These are phyloP conservation scores for Begonia fuchsioides DNA, from an alignment of 306 rosid species.

Conservation along the genomic window DNA sequence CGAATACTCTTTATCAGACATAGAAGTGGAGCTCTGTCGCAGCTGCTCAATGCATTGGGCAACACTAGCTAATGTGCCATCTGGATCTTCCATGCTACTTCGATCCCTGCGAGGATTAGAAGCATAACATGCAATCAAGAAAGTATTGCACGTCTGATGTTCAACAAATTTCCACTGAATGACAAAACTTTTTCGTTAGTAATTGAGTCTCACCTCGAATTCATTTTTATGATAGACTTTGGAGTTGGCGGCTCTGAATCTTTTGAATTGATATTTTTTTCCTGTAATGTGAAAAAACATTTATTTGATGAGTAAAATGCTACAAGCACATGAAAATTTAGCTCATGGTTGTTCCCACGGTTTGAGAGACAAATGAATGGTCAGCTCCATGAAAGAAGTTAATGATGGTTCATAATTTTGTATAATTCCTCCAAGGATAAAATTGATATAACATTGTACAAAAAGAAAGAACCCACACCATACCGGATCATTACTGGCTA, in stretches of 20 bases:
- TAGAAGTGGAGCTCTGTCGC: slow-evolving; percentile 73
- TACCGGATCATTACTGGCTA: slow-evolving; percentile 65
- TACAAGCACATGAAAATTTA: too few species aligned
- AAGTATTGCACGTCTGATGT: background rate
- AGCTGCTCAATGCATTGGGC: slow-evolving; percentile 98
- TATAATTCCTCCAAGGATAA: too few species aligned
- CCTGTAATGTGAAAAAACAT: slow-evolving; percentile 31
- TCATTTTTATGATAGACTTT: slow-evolving; percentile 65
- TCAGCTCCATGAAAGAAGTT: too few species aligned
- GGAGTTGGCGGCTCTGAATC: slow-evolving; percentile 97
- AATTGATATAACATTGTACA: too few species aligned
- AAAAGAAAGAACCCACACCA: too few species aligned
- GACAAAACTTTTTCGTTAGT: slow-evolving; percentile 3
- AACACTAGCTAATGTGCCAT: slow-evolving; percentile 97
- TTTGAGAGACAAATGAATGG: too few species aligned
- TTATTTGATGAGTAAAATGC: background rate
- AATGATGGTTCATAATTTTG: too few species aligned
- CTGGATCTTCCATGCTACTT: slow-evolving; percentile 92
- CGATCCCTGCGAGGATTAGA: slow-evolving; percentile 61
- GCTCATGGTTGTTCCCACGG: too few species aligned
- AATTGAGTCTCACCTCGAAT: slow-evolving; percentile 51
- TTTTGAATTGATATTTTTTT: slow-evolving; percentile 62
- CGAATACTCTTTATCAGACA: slow-evolving; percentile 78
- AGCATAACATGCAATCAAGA: slow-evolving; percentile 14
- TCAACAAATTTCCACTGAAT: background rate